Base-by-base conservation (phyloP, 768 basidiomycete species). In the Chalciporus piperatus region DNA sequence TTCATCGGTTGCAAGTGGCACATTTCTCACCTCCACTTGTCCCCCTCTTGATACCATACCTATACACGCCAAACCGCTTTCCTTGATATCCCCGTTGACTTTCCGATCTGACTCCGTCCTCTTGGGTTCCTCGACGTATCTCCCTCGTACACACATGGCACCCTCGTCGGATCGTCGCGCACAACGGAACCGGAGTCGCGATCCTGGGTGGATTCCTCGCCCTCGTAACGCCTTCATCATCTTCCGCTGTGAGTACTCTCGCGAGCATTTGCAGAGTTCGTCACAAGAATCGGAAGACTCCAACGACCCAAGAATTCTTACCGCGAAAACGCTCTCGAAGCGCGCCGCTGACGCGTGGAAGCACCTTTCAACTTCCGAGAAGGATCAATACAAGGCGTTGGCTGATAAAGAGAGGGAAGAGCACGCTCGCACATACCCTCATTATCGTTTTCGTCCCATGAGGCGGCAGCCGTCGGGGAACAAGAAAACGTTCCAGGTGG, bases 331-430 rank as follows among this genome's bases (percentile, higher is more conserved):
- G 2, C 76, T 92, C 35, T 89, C 86, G n/a, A 85, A 86, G 59
- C 78, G 87, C 42, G 90, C 89, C 0, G 84, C 80, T 0, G 83
- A 84, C 46, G 83, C 86, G 27, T 94, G 92, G 92, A 76, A 75
- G 35, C 71, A 76, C 51, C 74, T 91, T 13, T 54, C 78, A 0
- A 50, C 60, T 0, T 72, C 74, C 39, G 79, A 81, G 48, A 79
- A 70, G 55, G 63, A 76, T 16, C 71, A 66, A 48, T 89, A 74
- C 73, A 76, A 77, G 59, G 59, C 63, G 8, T 71, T 77, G n/a
- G 84, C 87, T 1, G 76, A 77, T 37, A 56, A 65, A 52, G 84
- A 84, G 72, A 77, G 77, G 50, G 72, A 72, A 45, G 77, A 80
- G 51, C 87, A 89, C 51, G 76, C 77, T 9, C 71, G 73, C 13